Evolutionary conservation across 345 rosid species (phyloP).

Genomic region (Camelina sativa): DNA sequence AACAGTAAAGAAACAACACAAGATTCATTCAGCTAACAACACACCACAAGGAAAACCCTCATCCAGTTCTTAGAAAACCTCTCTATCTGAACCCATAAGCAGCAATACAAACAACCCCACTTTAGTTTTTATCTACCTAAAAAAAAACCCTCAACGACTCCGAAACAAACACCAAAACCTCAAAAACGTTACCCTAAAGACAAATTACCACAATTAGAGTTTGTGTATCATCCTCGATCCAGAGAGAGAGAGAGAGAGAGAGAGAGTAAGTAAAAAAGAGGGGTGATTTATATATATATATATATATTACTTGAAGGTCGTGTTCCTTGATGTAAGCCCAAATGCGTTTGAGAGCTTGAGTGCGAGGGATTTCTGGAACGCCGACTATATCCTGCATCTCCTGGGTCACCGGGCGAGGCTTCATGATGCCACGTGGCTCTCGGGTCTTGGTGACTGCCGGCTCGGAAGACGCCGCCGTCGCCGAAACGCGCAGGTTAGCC

Average conservation of each 20-base stretch:
- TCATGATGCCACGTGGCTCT: constrained; percentile 82
- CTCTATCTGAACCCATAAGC: neutral
- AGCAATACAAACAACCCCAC: neutral
- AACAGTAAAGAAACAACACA: neutral
- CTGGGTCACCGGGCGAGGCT: constrained; percentile 80
- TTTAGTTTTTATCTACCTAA: neutral
- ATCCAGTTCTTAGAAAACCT: constrained; percentile 3
- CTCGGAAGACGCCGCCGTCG: constrained; percentile 59
- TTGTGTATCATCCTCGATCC: neutral
- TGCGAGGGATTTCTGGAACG: constrained; percentile 80
- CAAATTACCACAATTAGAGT: neutral
- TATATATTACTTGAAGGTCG: constrained; percentile 76
- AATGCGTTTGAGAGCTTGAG: constrained; percentile 81
- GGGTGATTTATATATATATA: neutral
- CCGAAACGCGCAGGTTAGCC: constrained; percentile 45
- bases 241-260: neutral
- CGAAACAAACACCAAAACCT: constrained; percentile 10
- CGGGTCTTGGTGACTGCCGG: constrained; percentile 53
- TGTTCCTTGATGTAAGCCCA: constrained; percentile 92
- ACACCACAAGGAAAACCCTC: constrained; percentile 25
- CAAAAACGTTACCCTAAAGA: neutral
- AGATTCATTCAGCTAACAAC: constrained; percentile 8
- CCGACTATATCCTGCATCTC: constrained; percentile 92
- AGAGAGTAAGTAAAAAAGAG: neutral
- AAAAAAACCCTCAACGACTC: neutral